Evolutionary conservation across 106 monocot genomes (phyloP).

Genomic region (Narthecium ossifragum): DNA sequence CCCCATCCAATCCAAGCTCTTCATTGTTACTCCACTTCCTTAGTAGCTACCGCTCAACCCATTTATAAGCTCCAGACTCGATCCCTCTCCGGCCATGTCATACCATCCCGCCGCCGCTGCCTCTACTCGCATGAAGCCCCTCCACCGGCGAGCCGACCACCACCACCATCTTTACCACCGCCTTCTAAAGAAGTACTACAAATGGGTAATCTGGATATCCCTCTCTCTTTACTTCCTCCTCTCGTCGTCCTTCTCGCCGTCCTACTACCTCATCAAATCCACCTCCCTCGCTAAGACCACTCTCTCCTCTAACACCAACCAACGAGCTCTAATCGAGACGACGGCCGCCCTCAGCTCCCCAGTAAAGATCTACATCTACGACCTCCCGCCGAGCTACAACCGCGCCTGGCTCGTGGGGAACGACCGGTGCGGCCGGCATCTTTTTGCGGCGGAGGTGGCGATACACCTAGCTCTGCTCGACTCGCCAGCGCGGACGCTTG

Average conservation of each 20-base stretch:
- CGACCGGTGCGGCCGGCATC: constrained; percentile 62
- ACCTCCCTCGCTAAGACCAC: constrained; percentile 6
- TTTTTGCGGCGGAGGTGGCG: constrained; percentile 94
- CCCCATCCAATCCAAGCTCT: constrained; percentile 4
- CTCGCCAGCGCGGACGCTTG: constrained; percentile 24
- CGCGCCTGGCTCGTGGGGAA: constrained; percentile 47
- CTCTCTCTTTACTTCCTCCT: constrained; percentile 48
- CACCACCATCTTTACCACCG: constrained; percentile 3
- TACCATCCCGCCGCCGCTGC: not conserved
- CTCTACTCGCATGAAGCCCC: constrained; percentile 20
- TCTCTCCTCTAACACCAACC: constrained; percentile 9
- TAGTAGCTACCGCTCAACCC: constrained; percentile 7
- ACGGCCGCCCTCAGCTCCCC: not conserved
- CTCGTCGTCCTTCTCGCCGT: constrained; percentile 13
- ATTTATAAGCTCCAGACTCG: not conserved
- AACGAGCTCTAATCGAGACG: constrained; percentile 8
- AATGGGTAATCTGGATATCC: constrained; percentile 36
- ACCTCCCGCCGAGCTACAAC: constrained; percentile 64
- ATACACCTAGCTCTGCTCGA: constrained; percentile 61
- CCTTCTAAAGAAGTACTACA: constrained; percentile 31
- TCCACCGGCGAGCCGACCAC: constrained; percentile 14
- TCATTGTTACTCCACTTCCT: constrained; percentile 16
- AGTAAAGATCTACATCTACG: constrained; percentile 69
- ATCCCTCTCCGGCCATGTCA: not conserved
- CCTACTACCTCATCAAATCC: not conserved